Evolutionary conservation across 306 rosid genomes (phyloP).

Genomic region (Fragaria nilgerrensis): DNA sequence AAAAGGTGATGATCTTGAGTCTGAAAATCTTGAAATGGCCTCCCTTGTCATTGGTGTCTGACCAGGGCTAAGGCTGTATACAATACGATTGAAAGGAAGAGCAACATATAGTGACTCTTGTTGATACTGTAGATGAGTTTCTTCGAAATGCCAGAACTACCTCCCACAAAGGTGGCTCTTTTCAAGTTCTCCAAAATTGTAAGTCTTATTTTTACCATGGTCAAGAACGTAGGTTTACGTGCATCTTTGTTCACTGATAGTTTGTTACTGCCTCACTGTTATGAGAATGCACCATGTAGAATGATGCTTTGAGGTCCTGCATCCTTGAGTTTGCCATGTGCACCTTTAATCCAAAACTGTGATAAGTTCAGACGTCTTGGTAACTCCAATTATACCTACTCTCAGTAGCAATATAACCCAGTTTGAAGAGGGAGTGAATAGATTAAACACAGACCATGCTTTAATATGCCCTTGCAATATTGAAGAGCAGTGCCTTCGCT

Average conservation of each 20-base stretch:
- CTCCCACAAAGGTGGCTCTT: neutral
- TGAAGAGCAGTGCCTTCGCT: neutral
- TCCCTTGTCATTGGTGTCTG: constrained; percentile 46
- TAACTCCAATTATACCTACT: neutral
- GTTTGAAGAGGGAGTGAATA: neutral
- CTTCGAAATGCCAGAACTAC: neutral
- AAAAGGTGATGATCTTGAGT: constrained; percentile 39
- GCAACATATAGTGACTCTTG: neutral
- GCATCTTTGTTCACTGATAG: neutral
- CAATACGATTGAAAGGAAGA: neutral
- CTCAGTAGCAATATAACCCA: neutral
- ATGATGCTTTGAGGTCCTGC: neutral
- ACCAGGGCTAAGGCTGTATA: neutral
- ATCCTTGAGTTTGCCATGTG: neutral
- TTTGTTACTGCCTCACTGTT: neutral
- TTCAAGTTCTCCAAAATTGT: neutral
- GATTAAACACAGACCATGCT: neutral
- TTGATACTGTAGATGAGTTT: neutral
- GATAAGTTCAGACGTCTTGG: neutral
- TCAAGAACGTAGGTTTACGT: neutral
- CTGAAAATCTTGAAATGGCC: constrained; percentile 62
- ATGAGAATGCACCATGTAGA: constrained; percentile 5
- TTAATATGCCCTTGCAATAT: neutral
- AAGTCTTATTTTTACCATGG: neutral
- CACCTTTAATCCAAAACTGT: neutral